Evolutionary conservation across 2,329 filamentous ascomycete species (phyloP).

Genomic region (Alternaria consortialis): DNA sequence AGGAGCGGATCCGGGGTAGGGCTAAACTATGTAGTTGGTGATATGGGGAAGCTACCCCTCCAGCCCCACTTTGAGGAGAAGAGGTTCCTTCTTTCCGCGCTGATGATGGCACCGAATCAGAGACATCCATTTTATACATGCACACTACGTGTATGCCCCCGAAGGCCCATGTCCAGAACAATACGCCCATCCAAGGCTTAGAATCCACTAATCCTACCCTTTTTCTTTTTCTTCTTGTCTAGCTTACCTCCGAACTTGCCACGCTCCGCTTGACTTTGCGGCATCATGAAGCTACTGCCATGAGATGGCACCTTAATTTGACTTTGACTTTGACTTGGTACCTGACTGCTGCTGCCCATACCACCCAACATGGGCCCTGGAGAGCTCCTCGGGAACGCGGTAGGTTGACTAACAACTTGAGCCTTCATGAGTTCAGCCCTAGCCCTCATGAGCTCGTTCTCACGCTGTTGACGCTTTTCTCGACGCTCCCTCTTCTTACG

Average conservation of each 20-base stretch:
- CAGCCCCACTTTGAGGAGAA: slow-evolving; percentile 19
- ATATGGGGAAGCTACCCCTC: slow-evolving; percentile 28
- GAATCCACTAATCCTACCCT: slow-evolving; percentile 47
- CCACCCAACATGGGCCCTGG: slow-evolving; percentile 36
- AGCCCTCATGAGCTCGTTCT: slow-evolving; percentile 41
- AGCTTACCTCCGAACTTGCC: slow-evolving; percentile 47
- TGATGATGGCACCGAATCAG: slow-evolving; percentile 9
- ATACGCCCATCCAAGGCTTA: slow-evolving; percentile 4
- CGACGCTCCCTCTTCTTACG: slow-evolving; percentile 52
- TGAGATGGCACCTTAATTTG: slow-evolving; percentile 11
- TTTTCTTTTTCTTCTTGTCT: slow-evolving; percentile 48
- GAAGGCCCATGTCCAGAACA: neutral
- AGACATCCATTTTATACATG: neutral
- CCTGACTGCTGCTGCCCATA: slow-evolving; percentile 39
- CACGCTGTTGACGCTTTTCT: slow-evolving; percentile 53
- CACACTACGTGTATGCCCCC: neutral
- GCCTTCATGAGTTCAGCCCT: slow-evolving; percentile 30
- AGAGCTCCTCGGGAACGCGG: slow-evolving; percentile 33
- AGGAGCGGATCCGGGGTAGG: neutral
- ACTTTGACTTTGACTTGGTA: slow-evolving; percentile 19
- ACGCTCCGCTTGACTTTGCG: slow-evolving; percentile 46
- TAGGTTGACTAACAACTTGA: slow-evolving; percentile 33
- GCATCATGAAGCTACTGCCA: slow-evolving; percentile 12
- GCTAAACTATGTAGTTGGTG: slow-evolving; percentile 2
- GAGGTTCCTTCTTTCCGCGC: slow-evolving; percentile 16